Evolutionary conservation across 805 yeast genomes (phyloP).

Genomic region (Schwanniomyces polymorphus): DNA sequence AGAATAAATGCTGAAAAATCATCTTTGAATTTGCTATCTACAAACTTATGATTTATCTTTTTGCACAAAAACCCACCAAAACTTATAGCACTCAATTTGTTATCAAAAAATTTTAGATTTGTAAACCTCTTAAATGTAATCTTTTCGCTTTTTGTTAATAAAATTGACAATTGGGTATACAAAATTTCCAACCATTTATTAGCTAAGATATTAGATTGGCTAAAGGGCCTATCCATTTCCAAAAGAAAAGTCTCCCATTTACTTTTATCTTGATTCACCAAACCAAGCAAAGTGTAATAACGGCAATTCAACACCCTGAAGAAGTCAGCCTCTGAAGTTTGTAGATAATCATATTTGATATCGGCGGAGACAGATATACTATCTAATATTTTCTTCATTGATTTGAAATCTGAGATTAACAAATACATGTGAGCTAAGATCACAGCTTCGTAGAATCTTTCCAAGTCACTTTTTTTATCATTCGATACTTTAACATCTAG

Average conservation of each 20-base stretch:
- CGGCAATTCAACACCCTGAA: conserved; percentile 31
- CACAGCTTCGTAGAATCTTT: conserved; percentile 30
- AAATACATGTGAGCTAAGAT: conserved; percentile 36
- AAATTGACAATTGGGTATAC: conserved; percentile 16
- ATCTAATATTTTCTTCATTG: neutral
- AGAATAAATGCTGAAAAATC: conserved; percentile 27
- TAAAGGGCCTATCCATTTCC: conserved; percentile 18
- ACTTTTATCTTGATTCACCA: conserved; percentile 14
- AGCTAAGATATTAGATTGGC: conserved; percentile 32
- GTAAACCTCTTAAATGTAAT: conserved; percentile 10
- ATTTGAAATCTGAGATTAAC: conserved; percentile 19
- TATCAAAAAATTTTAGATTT: conserved; percentile 18
- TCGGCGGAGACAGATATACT: neutral
- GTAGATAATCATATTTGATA: neutral
- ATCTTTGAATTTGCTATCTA: conserved; percentile 17
- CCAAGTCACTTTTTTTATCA: conserved; percentile 22
- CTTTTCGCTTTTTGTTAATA: conserved; percentile 17
- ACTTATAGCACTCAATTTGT: conserved; percentile 22
- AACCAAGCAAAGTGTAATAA: conserved; percentile 31
- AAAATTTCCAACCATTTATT: conserved; percentile 34
- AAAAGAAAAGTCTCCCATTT: conserved; percentile 32
- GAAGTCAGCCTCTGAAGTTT: conserved; percentile 16
- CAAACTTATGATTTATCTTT: conserved; percentile 13
- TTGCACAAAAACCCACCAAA: conserved; percentile 27
- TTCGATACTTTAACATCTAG: conserved; percentile 6